A percentile compares a stretch with the other conserved stretches of the same genome.
Evolutionary conservation across 345 rosid species (phyloP).

Genomic region (Eutrema heterophyllum): DNA sequence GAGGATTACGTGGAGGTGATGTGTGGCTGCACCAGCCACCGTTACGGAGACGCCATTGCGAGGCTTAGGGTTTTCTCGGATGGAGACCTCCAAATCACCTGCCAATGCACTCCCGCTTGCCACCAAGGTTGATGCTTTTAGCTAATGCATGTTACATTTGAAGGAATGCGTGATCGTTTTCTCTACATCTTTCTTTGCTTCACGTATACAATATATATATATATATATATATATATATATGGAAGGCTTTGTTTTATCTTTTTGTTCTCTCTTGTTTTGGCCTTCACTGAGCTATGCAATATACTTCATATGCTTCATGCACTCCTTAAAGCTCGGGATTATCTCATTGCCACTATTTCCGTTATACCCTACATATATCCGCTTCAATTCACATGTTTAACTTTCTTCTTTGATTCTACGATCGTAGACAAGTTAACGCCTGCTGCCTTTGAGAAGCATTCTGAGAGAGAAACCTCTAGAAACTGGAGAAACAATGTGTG

Average conservation of each 20-base stretch:
- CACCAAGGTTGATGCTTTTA: slow-evolving; percentile 57
- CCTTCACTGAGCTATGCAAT: too few species aligned
- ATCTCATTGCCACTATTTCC: neutral
- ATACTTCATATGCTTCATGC: neutral
- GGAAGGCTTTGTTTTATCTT: neutral
- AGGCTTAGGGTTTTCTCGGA: slow-evolving; percentile 85
- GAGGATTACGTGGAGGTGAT: slow-evolving; percentile 80
- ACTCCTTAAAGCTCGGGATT: neutral
- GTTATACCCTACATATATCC: neutral
- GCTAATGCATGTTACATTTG: slow-evolving; percentile 19
- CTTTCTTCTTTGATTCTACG: neutral
- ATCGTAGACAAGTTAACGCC: slow-evolving; percentile 66
- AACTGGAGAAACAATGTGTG: slow-evolving; percentile 93
- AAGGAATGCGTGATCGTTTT: slow-evolving; percentile 22
- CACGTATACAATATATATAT: neutral
- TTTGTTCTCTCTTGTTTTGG: neutral
- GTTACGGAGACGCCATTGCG: slow-evolving; percentile 97
- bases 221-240: neutral
- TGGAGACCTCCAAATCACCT: slow-evolving; percentile 83
- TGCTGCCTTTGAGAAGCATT: slow-evolving; percentile 96
- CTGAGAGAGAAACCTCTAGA: slow-evolving; percentile 85
- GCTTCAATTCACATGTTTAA: neutral
- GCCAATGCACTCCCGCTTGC: slow-evolving; percentile 99
- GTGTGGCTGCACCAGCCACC: slow-evolving; percentile 97
- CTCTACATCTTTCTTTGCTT: neutral